These are phyloP conservation scores for Ogataea sp. DNA, from an alignment of 805 yeast species.

Conservation along the genomic window DNA sequence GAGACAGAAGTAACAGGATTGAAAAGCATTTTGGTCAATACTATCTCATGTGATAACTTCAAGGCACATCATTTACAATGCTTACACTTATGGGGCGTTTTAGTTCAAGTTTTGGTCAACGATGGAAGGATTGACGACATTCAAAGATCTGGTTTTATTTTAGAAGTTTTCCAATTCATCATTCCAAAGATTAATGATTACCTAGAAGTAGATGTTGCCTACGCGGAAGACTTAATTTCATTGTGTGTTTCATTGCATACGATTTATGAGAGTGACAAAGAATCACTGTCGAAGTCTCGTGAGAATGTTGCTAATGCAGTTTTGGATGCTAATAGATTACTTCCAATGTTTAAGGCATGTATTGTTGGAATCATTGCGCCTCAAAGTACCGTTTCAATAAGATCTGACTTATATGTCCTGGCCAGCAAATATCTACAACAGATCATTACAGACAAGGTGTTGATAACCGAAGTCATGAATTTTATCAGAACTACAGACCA, in stretches of 20 bases:
- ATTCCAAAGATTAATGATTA: slow-evolving; percentile 74
- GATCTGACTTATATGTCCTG: slow-evolving; percentile 75
- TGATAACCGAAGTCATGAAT: slow-evolving; percentile 40
- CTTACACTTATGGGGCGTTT: slow-evolving; percentile 76
- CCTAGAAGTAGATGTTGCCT: slow-evolving; percentile 53
- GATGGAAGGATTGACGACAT: slow-evolving; percentile 44
- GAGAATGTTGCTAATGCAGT: slow-evolving; percentile 23
- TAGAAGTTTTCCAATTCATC: slow-evolving; percentile 68
- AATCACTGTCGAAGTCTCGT: neutral
- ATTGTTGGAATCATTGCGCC: slow-evolving; percentile 68
- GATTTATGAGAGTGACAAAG: slow-evolving; percentile 41
- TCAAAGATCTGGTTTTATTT: slow-evolving; percentile 52
- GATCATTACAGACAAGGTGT: slow-evolving; percentile 31
- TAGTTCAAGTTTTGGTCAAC: slow-evolving; percentile 64
- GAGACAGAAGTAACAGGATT: slow-evolving; percentile 18
- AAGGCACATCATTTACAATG: slow-evolving; percentile 48
- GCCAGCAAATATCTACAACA: slow-evolving; percentile 57
- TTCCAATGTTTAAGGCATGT: slow-evolving; percentile 66
- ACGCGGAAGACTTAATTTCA: slow-evolving; percentile 72
- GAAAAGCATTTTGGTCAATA: slow-evolving; percentile 33
- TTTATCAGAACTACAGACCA: slow-evolving; percentile 52
- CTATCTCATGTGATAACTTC: slow-evolving; percentile 38
- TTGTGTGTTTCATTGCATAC: slow-evolving; percentile 65
- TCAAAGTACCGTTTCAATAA: slow-evolving; percentile 52
- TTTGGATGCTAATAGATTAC: slow-evolving; percentile 43